Evolutionary conservation across 176 grass and related monocot genomes (phyloP), one percentile per base, ranked within the genome.

Genomic region (Alloteropsis semialata): DNA sequence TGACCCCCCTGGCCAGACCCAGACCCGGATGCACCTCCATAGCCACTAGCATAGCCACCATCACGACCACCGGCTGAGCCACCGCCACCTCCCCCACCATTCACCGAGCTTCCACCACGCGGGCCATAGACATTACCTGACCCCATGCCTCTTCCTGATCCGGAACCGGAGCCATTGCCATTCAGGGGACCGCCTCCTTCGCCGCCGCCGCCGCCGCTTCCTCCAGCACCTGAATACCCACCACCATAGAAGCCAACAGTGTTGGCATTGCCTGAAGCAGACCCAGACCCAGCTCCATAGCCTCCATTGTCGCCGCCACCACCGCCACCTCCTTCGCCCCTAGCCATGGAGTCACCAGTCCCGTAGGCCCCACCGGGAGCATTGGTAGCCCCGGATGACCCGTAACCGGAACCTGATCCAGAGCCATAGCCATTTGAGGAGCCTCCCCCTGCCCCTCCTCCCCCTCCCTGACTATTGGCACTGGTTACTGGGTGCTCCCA

Each of bases 401-500:
- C 71, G 6, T n/a, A 65, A 6, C 82, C 72, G 16, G 45, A 84
- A 29, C 82, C 72, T 3, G 43, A n/a, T 2, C 82, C 72, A 0
- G 68, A 73, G 16, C 39, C 53, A n/a, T 30, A 67, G 17, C 71
- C 59, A 22, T 38, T 75, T 6, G 25, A 29, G 5, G 59, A 43
- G 0, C 82, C 71, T 2, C 24, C n/a, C 6, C 45, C 71, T 2
- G 7, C 59, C 14, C 59, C 81, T 16, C 59, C 59, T 14, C 81
- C 82, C 2, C 48, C 38, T 74, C 18, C 82, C 65, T 56, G n/a
- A 8, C 46, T 17, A 30, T 53, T 11, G 14, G 82, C 60, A 0
- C 13, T 55, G 18, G 82, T 76, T 7, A 1, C 39, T 15, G 74
- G 74, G 51, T 76, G 73, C 51, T 76, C 53, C 73, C 73, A 76